Evolutionary conservation across 805 yeast genomes (phyloP), one percentile per base, ranked within the genome.

Genomic region (Lipomyces sp.): DNA sequence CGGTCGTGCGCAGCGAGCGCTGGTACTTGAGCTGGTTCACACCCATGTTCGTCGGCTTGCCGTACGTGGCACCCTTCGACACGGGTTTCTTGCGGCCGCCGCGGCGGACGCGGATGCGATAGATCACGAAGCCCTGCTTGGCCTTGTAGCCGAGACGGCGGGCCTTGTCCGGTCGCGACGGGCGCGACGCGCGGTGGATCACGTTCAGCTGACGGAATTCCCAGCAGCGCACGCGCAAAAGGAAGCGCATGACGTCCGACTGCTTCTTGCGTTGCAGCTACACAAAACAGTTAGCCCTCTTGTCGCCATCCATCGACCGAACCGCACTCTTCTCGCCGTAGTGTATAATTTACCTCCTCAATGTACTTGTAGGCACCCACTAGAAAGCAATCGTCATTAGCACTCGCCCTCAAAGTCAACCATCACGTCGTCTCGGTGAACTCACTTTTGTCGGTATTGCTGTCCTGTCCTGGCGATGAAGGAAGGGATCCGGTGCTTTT

Each of bases 11-110:
- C 77, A 88, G 81, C 62, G 96, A 84, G 79, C 91, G 88, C 82
- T 93, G 98, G 95, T 89, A 90, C 82, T 93, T 93, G 81, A 93
- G 86, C 78, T 93, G 97, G 82, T 82, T 83, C 67, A 93, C 93
- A 87, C 98, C 98, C 81, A 88, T 95, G 95, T 93, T 93, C 82
- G 98, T 93, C 84, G 98, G 98, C 86, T 93, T 93, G 87, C 98
- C 98, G 84, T 93, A 91, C 75, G 98, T 93, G 72, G 97, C 98
- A 87, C 98, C 98, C 93, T 93, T 93, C 81, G 95, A 89, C 70
- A 85, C 97, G 70, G 97, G 97, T 81, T 96, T 88, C 96, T 93
- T 93, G 86, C 98, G 90, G 83, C 91, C 91, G 83, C 98, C 98
- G 80, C 98, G 87, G 81, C 98, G 88, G 71, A 93, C 98, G 80